Evolutionary conservation across 768 basidiomycete genomes (phyloP), one percentile per base, ranked within the genome.

Genomic region (Leccinum barrowsii): DNA sequence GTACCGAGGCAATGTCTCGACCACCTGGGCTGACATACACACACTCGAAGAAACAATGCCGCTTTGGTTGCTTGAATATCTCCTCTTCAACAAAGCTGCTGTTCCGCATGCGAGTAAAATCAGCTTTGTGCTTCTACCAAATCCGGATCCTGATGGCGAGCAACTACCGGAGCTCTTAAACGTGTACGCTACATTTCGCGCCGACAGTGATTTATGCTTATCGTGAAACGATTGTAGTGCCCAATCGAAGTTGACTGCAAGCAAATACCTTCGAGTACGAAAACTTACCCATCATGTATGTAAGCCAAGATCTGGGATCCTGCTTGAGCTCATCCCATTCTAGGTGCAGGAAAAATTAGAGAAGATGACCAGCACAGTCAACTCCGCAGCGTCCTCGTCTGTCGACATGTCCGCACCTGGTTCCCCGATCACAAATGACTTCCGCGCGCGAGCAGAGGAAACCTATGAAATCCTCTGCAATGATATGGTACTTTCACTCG

Each of bases 391-490:
- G 30, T 65, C 73, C 1, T 54, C 64, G 56, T 77, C 32, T 71
- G 78, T 32, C 72, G 81, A 40, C 77, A 78, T 15, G 60, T 76
- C 55, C 75, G 80, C 56, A 67, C 60, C 57, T 64, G 66, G 44
- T 60, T 66, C 65, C 64, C 73, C 69, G n/a, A 60, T 49, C 6
- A 54, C 66, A 54, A 62, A 57, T 24, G 48, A 47, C 50, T 60
- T 61, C 58, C 67, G 61, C 59, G 60, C 60, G 7, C 75, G 74
- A 59, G 76, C 83, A 10, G 92, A 93, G 63, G 88, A 93, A 24
- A 66, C 81, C 28, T 89, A 92, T 70, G 95, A 98, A 74, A 84
- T 98, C 47, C 70, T 97, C 26, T 97, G 94, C 73, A 92, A 92
- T 63, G 90, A 92, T 60, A 77, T 81, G n/a, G 76, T 90, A 15